phyloP scores from a whole-genome alignment of 306 rosid species.

The Calophaca sinica region DNA sequence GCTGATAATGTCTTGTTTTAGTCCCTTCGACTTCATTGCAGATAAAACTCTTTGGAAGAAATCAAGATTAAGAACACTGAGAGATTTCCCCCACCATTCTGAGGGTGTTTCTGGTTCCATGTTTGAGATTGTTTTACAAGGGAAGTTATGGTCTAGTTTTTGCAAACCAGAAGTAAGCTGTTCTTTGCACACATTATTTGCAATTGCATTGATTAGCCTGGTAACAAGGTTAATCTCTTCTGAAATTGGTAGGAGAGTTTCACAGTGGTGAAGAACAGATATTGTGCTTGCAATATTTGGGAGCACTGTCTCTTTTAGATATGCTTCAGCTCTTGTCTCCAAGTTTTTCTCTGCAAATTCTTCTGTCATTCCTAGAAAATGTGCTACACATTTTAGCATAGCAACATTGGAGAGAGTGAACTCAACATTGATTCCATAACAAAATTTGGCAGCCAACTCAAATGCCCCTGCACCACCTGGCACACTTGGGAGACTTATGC shows the following conservation, averaged over 20 bases:
- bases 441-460: constrained; percentile 90
- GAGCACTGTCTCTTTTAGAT: constrained; percentile 72
- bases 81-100: constrained; percentile 98
- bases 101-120: constrained; percentile 84
- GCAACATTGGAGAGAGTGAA: constrained; percentile 80
- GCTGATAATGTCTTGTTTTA: constrained; percentile 91
- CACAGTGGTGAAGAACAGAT: constrained; percentile 89
- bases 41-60: constrained; percentile 83
- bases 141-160: constrained; percentile 83
- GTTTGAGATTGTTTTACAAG: constrained; percentile 57
- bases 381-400: constrained; percentile 75
- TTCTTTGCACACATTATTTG: constrained; percentile 91
- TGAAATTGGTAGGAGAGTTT: constrained; percentile 73
- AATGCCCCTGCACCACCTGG: constrained; percentile 95
- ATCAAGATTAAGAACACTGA: constrained; percentile 71
- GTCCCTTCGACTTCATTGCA: constrained; percentile 87
- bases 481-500: constrained; percentile 63
- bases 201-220: constrained; percentile 84
- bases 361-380: constrained; percentile 90
- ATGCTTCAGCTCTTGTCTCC: constrained; percentile 71
- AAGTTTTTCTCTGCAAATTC: constrained; percentile 81
- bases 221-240: constrained; percentile 80
- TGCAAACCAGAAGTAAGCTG: constrained; percentile 86
- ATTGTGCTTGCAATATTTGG: constrained; percentile 75
- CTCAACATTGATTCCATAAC: constrained; percentile 81